Base-by-base conservation (phyloP, 176 grass and related monocot genomes). In the Cocos nucifera region DNA sequence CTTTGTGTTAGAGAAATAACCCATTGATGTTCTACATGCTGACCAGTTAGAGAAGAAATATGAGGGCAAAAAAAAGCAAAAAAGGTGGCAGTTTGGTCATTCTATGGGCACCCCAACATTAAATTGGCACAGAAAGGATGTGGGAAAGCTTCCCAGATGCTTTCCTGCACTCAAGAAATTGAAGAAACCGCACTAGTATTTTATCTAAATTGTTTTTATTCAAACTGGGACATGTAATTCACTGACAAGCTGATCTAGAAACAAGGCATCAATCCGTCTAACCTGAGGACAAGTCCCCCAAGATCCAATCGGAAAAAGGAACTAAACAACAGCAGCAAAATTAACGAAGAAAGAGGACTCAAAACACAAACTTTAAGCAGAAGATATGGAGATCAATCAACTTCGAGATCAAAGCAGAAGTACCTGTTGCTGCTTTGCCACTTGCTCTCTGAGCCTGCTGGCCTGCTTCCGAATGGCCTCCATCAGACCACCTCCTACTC, bases 391-490 rank as follows among this genome's bases (percentile, higher is more conserved):
- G 52, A 48, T 53, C 28, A 18, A 2, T 44, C 35, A 14, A 44
- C 35, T 44, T 44, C 2, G 35, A 44, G 35, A 44, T 44, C 35
- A 14, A 10, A 44, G 35, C 35, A 68, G 26, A 54, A 35, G 20
- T 78, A 98, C 93, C 85, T 92, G 78, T 18, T 97, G 93, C 66
- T 92, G 93, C 84, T 92, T 98, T 72, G 77, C 79, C 22, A 98
- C 73, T 61, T 92, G 93, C 88, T 92, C 84, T 64, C 87, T 69
- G 28, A 98, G 67, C 73, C 70, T 98, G 79, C 73, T 89, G 3
- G 93, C 88, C 18, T 98, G 84, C 76, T 85, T 98, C 70, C 85
- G 88, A 50, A 98, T 81, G 62, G 84, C 61, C 79, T 98, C 93
- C 93, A 98, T 98, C 35, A 12, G 9, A 14, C 35, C 35, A 44